phyloP scores from a whole-genome alignment of 768 basidiomycete genomes.

The Boletales sp. region DNA sequence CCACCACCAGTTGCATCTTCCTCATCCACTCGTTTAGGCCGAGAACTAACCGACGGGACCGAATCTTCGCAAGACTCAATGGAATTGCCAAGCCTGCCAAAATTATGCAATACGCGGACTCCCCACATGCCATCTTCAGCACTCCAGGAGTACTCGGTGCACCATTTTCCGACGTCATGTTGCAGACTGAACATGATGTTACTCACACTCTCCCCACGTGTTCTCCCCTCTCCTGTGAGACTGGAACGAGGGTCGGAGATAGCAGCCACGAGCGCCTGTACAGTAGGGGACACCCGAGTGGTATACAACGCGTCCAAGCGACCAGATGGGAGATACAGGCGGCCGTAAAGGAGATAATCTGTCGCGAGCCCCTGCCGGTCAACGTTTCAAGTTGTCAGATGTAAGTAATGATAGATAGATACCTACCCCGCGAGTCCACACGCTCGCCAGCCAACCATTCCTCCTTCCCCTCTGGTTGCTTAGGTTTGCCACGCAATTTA shows the following conservation, averaged over 20 bases:
- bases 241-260: slow-evolving; percentile 76
- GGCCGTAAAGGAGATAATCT: slow-evolving; percentile 95
- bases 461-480: slow-evolving; percentile 72
- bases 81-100: slow-evolving; percentile 60
- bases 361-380: slow-evolving; percentile 15
- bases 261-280: slow-evolving; percentile 81
- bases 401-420: slow-evolving; percentile 13
- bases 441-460: slow-evolving; percentile 80
- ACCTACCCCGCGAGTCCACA: slow-evolving; percentile 69
- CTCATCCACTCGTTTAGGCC: slow-evolving; percentile 84
- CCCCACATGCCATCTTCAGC: slow-evolving; percentile 95
- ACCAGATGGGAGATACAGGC: slow-evolving; percentile 85
- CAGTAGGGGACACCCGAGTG: slow-evolving; percentile 69
- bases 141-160: slow-evolving; percentile 92
- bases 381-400: slow-evolving; percentile 13
- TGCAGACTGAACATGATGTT: slow-evolving; percentile 83
- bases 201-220: slow-evolving; percentile 48
- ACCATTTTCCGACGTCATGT: slow-evolving; percentile 90
- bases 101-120: slow-evolving; percentile 84
- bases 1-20: slow-evolving; percentile 93
- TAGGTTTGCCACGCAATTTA: slow-evolving; percentile 77
- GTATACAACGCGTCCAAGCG: slow-evolving; percentile 89
- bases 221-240: slow-evolving; percentile 37
- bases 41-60: slow-evolving; percentile 23
- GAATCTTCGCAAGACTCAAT: slow-evolving; percentile 36